Base-by-base conservation (phyloP, 2,329 filamentous ascomycete species). In the Microsporum ferrugineum region DNA sequence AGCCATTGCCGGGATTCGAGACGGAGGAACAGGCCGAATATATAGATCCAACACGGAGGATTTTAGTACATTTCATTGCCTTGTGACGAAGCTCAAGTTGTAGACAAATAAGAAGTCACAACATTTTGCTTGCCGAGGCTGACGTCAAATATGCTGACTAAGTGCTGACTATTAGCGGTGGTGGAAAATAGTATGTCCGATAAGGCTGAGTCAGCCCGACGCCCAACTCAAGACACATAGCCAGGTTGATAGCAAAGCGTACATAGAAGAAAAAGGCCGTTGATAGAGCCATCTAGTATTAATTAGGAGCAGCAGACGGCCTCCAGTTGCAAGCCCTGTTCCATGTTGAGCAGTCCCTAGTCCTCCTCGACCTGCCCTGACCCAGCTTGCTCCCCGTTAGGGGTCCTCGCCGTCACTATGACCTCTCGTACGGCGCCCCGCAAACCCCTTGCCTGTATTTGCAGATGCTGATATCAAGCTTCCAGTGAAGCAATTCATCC, bases 401-500 rank as follows among this genome's bases (percentile, higher is more conserved):
- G 78, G 78, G 77, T 78, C 73, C 73, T 70, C 69, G 76, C 75
- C 75, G 72, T 77, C 77, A 73, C 72, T 74, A 84, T 84, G 81
- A 79, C 79, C 74, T 82, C 81, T 71, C 76, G 80, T 82, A 76
- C 71, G 80, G 76, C 68, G 65, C 68, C 60, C 66, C 66, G 64
- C 62, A 60, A 63, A 56, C 59, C 60, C 57, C 47, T 58, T 60
- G 36, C 53, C 17, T 51, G 29, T 12, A 17, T 27, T 57, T 63
- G 59, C 59, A 39, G 66, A 70, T 73, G 66, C 66, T 57, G 45
- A 59, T 59, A 59, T 47, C 41, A 43, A 43, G 64, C 61, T 39
- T 61, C 59, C 72, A 97, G 94, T 99, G 75, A 99, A 99, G 80
- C 94, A 97, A 79, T 99, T 99, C 79, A 99, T 99, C 77, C 91